These are phyloP conservation scores for Pseudocercospora cruenta DNA, from an alignment of 2,329 filamentous ascomycete genomes.

Conservation along the genomic window DNA sequence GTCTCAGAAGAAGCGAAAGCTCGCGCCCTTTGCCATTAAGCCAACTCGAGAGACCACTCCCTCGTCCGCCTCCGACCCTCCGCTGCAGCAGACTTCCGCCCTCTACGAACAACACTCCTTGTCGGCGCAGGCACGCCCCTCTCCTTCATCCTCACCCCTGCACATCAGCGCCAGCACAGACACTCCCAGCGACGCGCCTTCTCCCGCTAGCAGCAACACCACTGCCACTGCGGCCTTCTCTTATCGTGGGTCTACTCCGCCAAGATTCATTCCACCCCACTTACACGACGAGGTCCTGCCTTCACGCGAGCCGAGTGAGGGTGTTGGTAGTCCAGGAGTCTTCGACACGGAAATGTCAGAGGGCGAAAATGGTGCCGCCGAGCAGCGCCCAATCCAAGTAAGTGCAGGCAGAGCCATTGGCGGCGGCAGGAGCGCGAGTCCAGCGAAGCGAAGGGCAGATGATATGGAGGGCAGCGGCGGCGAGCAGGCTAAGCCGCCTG, in stretches of 20 bases:
- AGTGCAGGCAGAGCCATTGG: slow-evolving; percentile 27
- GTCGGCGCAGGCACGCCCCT: slow-evolving; percentile 27
- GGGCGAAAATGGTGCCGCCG: slow-evolving; percentile 31
- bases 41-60: background rate
- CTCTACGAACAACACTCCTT: slow-evolving; percentile 21
- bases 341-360: slow-evolving; percentile 49
- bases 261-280: slow-evolving; percentile 59
- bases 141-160: slow-evolving; percentile 31
- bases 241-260: slow-evolving; percentile 21
- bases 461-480: slow-evolving; percentile 52
- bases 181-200: slow-evolving; percentile 23
- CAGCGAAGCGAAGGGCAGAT: slow-evolving; percentile 59
- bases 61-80: slow-evolving; percentile 9
- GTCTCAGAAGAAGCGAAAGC: slow-evolving; percentile 51
- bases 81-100: slow-evolving; percentile 19
- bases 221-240: slow-evolving; percentile 13
- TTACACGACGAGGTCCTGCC: slow-evolving; percentile 55
- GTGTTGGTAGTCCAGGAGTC: slow-evolving; percentile 36
- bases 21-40: slow-evolving; percentile 38
- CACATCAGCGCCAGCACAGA: slow-evolving; percentile 15
- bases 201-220: slow-evolving; percentile 27
- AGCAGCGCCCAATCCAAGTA: slow-evolving; percentile 19
- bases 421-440: slow-evolving; percentile 51
- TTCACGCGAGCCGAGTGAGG: slow-evolving; percentile 29
- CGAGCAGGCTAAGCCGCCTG: slow-evolving; percentile 7